Evolutionary conservation across 164 flowering plant genomes (phyloP), one percentile per base, ranked within the genome.

Genomic region (Magnolia changhungtana): DNA sequence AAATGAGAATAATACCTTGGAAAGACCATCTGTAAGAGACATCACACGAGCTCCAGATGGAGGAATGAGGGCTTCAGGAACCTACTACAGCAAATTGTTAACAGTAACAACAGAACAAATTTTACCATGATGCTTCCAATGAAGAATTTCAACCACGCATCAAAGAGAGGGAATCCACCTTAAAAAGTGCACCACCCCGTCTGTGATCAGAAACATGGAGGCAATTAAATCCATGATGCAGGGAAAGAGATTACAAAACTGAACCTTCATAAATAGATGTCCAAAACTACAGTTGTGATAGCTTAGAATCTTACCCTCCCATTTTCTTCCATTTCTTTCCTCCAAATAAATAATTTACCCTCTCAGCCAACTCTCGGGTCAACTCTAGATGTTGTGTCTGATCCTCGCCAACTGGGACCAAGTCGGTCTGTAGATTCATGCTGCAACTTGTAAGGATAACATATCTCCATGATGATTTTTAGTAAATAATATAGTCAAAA

Each of bases 241-340:
- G 64, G 70, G 24, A 76, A 58, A 19, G 52, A 70, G 13, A 10
- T 11, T 11, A 55, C 45, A 14, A 55, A 55, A 55, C 14, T 55
- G 61, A 55, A 55, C 13, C 19, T 55, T 37, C 13, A 55, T 55
- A 55, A 55, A 55, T 10, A 16, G 61, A 10, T 55, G 16, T 55
- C 61, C 14, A 16, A 3, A 55, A 55, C 61, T 55, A 55, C 13
- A 14, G 63, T 45, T 58, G 73, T 16, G 72, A 69, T 21, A 67
- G 74, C 3, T 63, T 52, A 20, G 50, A 21, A 75, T 50, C 88
- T 86, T 84, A 93, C 99, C 98, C 99, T 86, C 99, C 99, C 82
- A 96, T 77, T 86, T 96, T 96, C 86, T 94, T 96, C 97, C 96
- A 94, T 80, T 94, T 94, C 85, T 88, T 91, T 79, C 97, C 97